A percentile compares a stretch with the other conserved stretches of the same genome.
These are phyloP conservation scores for Theileria orientalis DNA, from an alignment of 169 alveolate species.

Conservation along the genomic window DNA sequence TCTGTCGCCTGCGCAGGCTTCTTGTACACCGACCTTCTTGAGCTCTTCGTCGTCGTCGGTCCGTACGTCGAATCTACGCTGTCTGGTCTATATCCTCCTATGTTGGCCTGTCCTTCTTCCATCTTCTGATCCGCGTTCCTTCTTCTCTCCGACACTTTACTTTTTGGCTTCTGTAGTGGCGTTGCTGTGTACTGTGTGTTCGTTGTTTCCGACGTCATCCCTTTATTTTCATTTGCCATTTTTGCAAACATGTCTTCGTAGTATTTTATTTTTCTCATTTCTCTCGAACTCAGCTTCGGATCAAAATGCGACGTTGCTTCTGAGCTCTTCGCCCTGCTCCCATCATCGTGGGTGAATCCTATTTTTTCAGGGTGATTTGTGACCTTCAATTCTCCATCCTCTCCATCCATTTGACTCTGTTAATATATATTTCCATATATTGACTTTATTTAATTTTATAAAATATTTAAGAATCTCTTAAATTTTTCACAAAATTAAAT, in stretches of 20 bases:
- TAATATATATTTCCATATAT: neutral
- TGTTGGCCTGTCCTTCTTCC: neutral
- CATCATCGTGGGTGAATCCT: neutral
- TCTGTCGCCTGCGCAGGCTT: neutral
- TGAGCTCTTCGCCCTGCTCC: neutral
- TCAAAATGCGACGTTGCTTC: constrained; percentile 43
- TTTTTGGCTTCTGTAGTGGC: neutral
- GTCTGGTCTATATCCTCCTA: neutral
- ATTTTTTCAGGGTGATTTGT: neutral
- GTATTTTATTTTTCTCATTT: constrained; percentile 69
- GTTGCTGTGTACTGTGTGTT: neutral
- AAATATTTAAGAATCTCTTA: too few species aligned
- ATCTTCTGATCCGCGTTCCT: neutral
- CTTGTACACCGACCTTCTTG: neutral
- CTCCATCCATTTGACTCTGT: neutral
- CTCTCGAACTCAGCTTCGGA: constrained; percentile 72
- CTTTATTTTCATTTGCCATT: constrained; percentile 62
- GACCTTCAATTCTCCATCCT: neutral
- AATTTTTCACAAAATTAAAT: too few species aligned
- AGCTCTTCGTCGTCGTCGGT: neutral
- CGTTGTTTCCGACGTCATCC: neutral
- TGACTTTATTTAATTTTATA: neutral
- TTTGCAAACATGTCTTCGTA: constrained; percentile 76
- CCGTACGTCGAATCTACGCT: neutral
- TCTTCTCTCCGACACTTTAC: neutral